These are phyloP conservation scores for Dichotomocladium elegans DNA, from an alignment of 371 early-diverging fungal genomes.

Conservation along the genomic window DNA sequence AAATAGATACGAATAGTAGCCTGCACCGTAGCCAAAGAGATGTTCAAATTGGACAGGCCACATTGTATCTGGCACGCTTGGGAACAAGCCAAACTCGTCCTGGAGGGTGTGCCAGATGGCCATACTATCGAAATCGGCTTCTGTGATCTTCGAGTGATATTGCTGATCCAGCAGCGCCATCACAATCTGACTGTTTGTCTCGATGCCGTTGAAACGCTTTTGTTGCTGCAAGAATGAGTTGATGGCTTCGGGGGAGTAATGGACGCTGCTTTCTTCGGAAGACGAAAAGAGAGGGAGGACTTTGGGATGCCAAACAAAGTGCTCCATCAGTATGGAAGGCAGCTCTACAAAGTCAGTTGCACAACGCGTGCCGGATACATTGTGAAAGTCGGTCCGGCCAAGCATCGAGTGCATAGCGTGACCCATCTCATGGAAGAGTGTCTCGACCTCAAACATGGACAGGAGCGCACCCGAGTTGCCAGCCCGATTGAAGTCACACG, in stretches of 20 bases:
- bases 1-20: slow-evolving; percentile 93
- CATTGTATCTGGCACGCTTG: slow-evolving; percentile 63
- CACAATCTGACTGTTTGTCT: slow-evolving; percentile 83
- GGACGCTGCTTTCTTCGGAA: background rate
- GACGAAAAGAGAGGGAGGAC: slow-evolving; percentile 69
- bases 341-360: slow-evolving; percentile 95
- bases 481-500: slow-evolving; percentile 61
- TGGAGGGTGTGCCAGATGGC: slow-evolving; percentile 51
- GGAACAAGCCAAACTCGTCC: slow-evolving; percentile 55
- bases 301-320: slow-evolving; percentile 74
- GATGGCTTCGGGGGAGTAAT: slow-evolving; percentile 36
- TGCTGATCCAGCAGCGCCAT: slow-evolving; percentile 87
- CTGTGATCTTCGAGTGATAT: slow-evolving; percentile 51
- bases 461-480: slow-evolving; percentile 34
- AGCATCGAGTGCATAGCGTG: slow-evolving; percentile 98
- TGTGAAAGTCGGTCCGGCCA: slow-evolving; percentile 91
- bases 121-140: slow-evolving; percentile 48
- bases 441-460: slow-evolving; percentile 80
- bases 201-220: slow-evolving; percentile 63
- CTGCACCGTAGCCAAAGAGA: slow-evolving; percentile 87
- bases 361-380: slow-evolving; percentile 92
- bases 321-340: slow-evolving; percentile 94
- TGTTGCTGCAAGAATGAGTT: slow-evolving; percentile 49
- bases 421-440: slow-evolving; percentile 98
- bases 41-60: slow-evolving; percentile 95